phyloP scores from a whole-genome alignment of 2,329 filamentous ascomycete species.

The Penicillium sp. region DNA sequence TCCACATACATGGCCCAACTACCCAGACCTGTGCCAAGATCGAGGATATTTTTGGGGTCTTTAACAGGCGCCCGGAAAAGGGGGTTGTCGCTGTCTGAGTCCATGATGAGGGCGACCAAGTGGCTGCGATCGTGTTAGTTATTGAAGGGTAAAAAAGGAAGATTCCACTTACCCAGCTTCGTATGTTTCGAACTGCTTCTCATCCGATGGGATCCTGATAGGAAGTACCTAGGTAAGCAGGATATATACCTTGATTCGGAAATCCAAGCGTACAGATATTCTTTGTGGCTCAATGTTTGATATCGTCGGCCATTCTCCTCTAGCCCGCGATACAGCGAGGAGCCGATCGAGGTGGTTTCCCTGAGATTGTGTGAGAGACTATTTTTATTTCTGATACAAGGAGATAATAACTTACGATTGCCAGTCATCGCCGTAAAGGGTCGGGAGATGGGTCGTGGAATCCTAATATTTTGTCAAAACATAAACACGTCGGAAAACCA shows the following conservation, averaged over 20 bases:
- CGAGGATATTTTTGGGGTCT: slow-evolving; percentile 5
- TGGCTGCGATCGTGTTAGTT: slow-evolving; percentile 9
- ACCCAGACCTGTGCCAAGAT: slow-evolving; percentile 2
- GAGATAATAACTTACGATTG: slow-evolving; percentile 2
- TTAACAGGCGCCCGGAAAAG: slow-evolving; percentile 12
- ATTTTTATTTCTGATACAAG: slow-evolving; percentile 6
- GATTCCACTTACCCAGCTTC: slow-evolving; percentile 12
- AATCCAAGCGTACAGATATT: slow-evolving; percentile 11
- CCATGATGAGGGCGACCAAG: slow-evolving; percentile 12
- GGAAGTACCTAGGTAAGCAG: not conserved
- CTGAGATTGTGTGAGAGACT: slow-evolving; percentile 2
- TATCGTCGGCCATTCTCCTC: slow-evolving; percentile 21
- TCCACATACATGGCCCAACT: slow-evolving; percentile 9
- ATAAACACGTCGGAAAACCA: not conserved
- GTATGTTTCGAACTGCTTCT: slow-evolving; percentile 15
- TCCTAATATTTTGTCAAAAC: not conserved
- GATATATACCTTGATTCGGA: not conserved
- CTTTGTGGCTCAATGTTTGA: slow-evolving; percentile 18
- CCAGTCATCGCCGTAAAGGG: slow-evolving; percentile 8
- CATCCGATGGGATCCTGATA: slow-evolving; percentile 13
- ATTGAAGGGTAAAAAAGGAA: not conserved
- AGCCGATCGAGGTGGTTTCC: slow-evolving; percentile 20
- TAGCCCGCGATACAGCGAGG: slow-evolving; percentile 18
- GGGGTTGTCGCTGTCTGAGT: slow-evolving; percentile 10
- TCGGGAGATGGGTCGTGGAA: not conserved